Conservation (phyloP, 2,329 filamentous ascomycete genomes). For the Berkeleyomyces basicola region DNA sequence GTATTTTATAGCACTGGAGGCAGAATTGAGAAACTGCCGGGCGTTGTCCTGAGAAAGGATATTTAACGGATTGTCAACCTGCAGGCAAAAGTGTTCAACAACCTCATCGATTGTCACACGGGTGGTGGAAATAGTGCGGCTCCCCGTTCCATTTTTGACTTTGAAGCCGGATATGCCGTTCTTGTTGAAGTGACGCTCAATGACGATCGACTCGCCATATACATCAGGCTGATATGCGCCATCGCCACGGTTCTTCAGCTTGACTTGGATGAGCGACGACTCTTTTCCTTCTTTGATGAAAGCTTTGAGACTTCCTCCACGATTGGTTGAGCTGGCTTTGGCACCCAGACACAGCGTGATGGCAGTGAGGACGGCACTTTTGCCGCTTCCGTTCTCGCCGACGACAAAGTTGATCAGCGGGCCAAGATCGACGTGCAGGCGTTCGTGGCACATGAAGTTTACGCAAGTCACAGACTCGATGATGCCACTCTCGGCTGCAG, state of each 20-base stretch:
- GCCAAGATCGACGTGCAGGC: conserved; percentile 68
- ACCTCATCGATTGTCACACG: conserved; percentile 83
- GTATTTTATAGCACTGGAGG: conserved; percentile 73
- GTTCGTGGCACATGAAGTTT: conserved; percentile 93
- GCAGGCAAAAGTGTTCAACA: conserved; percentile 78
- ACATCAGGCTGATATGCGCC: conserved; percentile 69
- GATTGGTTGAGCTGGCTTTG: conserved; percentile 83
- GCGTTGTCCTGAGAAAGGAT: conserved; percentile 92
- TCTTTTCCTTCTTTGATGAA: conserved; percentile 84
- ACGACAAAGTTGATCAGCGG: conserved; percentile 97
- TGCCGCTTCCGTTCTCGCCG: conserved; percentile 92
- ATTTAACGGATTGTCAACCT: conserved; percentile 94
- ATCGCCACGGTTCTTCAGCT: conserved; percentile 77
- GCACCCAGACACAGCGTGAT: conserved; percentile 89
- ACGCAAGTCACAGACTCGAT: conserved; percentile 73
- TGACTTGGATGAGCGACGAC: conserved; percentile 58
- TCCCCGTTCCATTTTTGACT: conserved; percentile 51
- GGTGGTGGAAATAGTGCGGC: conserved; percentile 60
- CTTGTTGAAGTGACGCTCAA: conserved; percentile 78
- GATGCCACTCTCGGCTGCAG: conserved; percentile 66
- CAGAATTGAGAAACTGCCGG: conserved; percentile 77
- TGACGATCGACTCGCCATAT: conserved; percentile 70
- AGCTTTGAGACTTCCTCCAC: conserved; percentile 73
- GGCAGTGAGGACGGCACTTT: conserved; percentile 87
- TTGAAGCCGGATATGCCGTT: conserved; percentile 69